These are phyloP conservation scores for Sporothrix brasiliensis DNA, from an alignment of 2,329 filamentous ascomycete genomes.

Conservation along the genomic window DNA sequence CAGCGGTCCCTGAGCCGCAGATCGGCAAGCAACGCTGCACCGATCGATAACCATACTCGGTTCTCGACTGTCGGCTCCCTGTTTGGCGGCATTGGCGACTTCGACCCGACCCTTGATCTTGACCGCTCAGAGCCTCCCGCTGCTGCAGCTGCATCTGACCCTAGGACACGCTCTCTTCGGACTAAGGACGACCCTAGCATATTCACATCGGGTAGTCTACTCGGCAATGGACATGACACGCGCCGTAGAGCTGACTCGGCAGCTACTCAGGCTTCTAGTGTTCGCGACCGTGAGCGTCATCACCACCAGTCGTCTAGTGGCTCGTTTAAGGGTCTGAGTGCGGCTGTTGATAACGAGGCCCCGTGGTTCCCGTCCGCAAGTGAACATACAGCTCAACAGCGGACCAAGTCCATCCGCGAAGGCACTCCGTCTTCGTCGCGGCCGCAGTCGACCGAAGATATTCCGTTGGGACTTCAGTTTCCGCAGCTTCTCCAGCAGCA, in stretches of 20 bases:
- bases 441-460: constrained; percentile 33
- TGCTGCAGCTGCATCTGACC: background rate
- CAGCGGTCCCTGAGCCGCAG: constrained; percentile 39
- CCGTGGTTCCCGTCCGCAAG: constrained; percentile 49
- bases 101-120: constrained; percentile 68
- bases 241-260: constrained; percentile 46
- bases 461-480: constrained; percentile 31
- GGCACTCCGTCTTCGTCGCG: constrained; percentile 26
- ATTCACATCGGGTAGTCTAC: constrained; percentile 56
- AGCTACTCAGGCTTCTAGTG: background rate
- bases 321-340: background rate
- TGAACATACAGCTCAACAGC: constrained; percentile 38
- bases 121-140: constrained; percentile 51
- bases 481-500: constrained; percentile 29
- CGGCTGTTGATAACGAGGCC: background rate
- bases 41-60: constrained; percentile 41
- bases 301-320: constrained; percentile 24
- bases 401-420: constrained; percentile 29
- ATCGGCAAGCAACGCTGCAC: constrained; percentile 34
- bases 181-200: constrained; percentile 39
- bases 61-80: constrained; percentile 54
- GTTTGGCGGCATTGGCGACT: constrained; percentile 65
- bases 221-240: constrained; percentile 55
- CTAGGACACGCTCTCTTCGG: constrained; percentile 7
- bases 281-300: constrained; percentile 26